Evolutionary conservation across 2,329 filamentous ascomycete genomes (phyloP).

Genomic region (Aspergillus persii): DNA sequence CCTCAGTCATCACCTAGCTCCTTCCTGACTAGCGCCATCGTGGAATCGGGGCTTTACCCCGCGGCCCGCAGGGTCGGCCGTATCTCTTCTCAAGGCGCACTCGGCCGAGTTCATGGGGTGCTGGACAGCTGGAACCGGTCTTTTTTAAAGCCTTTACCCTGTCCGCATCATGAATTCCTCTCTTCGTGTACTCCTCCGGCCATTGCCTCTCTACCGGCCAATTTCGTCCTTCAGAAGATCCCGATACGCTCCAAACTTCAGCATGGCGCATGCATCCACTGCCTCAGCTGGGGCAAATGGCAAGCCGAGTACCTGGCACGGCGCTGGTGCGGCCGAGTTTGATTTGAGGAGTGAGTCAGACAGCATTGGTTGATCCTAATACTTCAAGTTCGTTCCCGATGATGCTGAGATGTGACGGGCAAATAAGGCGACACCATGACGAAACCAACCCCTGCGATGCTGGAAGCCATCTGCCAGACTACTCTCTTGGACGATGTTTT

Average conservation of each 20-base stretch:
- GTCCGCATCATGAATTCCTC: constrained; percentile 11
- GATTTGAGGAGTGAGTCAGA: constrained; percentile 51
- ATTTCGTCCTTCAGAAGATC: constrained; percentile 7
- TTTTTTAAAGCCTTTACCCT: too few relatives aligned
- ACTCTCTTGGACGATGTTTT: constrained; percentile 83
- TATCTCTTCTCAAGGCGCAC: not conserved
- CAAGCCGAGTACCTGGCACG: constrained; percentile 36
- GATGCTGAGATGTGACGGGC: constrained; percentile 1
- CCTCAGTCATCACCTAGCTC: not conserved
- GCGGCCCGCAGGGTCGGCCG: not conserved
- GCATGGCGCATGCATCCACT: constrained; percentile 23
- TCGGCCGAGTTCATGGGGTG: too few relatives aligned
- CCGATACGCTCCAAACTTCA: constrained; percentile 9
- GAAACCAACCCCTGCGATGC: constrained; percentile 76
- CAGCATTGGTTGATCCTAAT: not conserved
- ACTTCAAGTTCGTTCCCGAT: not conserved
- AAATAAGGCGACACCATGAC: constrained; percentile 65
- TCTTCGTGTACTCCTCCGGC: constrained; percentile 10
- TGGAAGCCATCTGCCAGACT: constrained; percentile 70
- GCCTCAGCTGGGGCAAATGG: constrained; percentile 15
- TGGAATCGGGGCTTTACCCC: not conserved
- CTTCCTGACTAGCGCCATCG: not conserved
- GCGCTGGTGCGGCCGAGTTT: constrained; percentile 54
- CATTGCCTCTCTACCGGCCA: constrained; percentile 6
- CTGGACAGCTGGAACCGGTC: too few relatives aligned